A percentile compares a stretch with the other conserved stretches of the same genome.
Conservation (phyloP, 139 green algal species). For the Volvox reticuliferus region DNA sequence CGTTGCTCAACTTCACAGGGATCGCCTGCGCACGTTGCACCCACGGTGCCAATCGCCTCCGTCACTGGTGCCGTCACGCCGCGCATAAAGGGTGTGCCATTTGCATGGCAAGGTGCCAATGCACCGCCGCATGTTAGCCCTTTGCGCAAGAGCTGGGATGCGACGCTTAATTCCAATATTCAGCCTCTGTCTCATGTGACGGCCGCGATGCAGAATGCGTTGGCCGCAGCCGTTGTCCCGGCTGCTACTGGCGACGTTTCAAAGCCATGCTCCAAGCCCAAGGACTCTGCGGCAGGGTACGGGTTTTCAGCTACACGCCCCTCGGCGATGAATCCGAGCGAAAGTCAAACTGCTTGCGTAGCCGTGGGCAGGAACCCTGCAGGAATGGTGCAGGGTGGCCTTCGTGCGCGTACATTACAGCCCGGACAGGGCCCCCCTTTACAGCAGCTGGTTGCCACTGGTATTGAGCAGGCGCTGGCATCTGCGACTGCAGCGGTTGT, state of each 20-base stretch:
- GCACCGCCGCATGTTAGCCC: constrained; percentile 4
- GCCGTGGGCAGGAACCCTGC: not conserved
- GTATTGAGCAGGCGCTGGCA: not conserved
- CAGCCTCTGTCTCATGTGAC: not conserved
- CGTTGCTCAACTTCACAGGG: not conserved
- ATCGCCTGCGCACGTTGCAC: not conserved
- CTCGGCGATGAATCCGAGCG: no score
- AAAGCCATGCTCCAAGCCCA: not conserved
- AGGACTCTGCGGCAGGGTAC: no score
- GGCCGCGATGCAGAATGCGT: not conserved
- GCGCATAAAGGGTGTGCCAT: not conserved
- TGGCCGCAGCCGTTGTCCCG: not conserved
- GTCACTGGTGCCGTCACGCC: not conserved
- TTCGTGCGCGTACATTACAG: not conserved
- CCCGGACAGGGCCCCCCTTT: not conserved
- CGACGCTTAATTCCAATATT: not conserved
- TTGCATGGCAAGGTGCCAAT: not conserved
- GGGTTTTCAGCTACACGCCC: no score
- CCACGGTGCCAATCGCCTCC: not conserved
- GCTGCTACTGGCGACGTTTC: not conserved
- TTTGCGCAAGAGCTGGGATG: constrained; percentile 8
- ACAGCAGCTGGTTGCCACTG: constrained; percentile 10
- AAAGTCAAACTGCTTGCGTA: not conserved
- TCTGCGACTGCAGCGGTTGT: not conserved
- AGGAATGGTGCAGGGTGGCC: not conserved